These are phyloP conservation scores for Lophiotrema nucula DNA, from an alignment of 495 filamentous ascomycete genomes.

Conservation along the genomic window DNA sequence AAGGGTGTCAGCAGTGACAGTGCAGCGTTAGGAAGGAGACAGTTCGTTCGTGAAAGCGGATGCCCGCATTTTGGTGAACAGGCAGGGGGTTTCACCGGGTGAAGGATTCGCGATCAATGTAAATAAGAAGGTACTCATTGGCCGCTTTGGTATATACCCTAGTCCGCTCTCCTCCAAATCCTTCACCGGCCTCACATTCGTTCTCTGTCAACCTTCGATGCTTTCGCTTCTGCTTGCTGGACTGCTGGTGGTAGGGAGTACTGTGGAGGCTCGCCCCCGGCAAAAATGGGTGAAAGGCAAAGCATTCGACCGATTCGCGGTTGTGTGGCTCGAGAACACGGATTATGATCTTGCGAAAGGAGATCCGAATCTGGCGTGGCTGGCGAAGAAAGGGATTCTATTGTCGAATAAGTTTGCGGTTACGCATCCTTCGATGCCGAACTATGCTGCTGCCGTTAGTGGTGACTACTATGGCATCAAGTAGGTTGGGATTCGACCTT, in stretches of 20 bases:
- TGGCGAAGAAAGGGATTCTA: slow-evolving; percentile 38
- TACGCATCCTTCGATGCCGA: slow-evolving; percentile 52
- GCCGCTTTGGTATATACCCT: no score
- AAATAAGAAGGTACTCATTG: no score
- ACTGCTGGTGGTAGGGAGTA: not conserved
- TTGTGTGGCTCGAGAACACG: slow-evolving; percentile 43
- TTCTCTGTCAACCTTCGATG: not conserved
- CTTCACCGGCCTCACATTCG: no score
- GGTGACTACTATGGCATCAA: slow-evolving; percentile 43
- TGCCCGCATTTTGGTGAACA: no score
- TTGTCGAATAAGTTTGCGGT: slow-evolving; percentile 48
- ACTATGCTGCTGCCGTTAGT: slow-evolving; percentile 35
- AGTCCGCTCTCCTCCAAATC: no score
- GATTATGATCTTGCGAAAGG: slow-evolving; percentile 38
- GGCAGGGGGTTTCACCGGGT: no score
- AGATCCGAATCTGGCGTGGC: slow-evolving; percentile 39
- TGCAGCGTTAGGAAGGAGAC: no score
- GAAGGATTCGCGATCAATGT: no score
- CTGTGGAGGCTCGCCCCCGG: slow-evolving; percentile 1
- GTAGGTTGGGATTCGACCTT: slow-evolving; percentile 1
- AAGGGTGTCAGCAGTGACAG: no score
- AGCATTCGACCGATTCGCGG: slow-evolving; percentile 38
- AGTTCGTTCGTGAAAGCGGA: no score
- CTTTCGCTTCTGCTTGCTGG: not conserved
- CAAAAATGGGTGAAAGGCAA: slow-evolving; percentile 39